Evolutionary conservation across 163 green algal species (phyloP), one percentile per base, ranked within the genome.

Genomic region (Volvox carteri): DNA sequence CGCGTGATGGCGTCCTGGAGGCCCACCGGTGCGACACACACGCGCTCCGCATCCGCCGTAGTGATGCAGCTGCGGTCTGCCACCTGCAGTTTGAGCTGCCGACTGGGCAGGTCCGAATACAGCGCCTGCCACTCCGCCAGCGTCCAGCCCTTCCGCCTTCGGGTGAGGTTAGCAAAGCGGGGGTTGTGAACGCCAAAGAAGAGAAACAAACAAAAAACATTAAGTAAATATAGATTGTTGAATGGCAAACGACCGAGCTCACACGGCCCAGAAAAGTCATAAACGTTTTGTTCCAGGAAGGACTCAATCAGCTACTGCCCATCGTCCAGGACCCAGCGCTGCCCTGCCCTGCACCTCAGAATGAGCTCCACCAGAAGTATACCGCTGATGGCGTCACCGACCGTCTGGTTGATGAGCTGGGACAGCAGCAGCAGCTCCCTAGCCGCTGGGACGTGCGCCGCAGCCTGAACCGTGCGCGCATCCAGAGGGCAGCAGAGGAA

Each of bases 361-460:
- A 98, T 94, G 19, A 92, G 93, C 81, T 99, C 96, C 41, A 99
- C 97, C 80, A 99, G 88, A 78, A 99, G 93, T 2, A 99, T 84
- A 37, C 94, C 95, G 41, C 92, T 97, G 23, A 99, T 78, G 1
- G 97, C 98, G 91, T 99, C 98, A 0, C 98, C 98, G 14, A 99
- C 97, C 39, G 97, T 95, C 91, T 99, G 97, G 86, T 99, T 99
- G 73, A 98, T 96, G 11, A 97, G 79, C 11, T 93, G 85, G 25
- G 84, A 90, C 37, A 99, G 88, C 54, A 94, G 92, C 50, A 98
- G 89, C 76, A 98, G 90, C 25, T 98, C 91, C 52, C 21, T 42
- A 2, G 93, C 94, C 18, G 94, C 93, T 0, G 85, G 16, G 25
- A 54, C 19, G 8, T 23, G 19, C 16, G 28, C 44, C 44, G 30